These are phyloP conservation scores for Aspergillus flavus DNA, from an alignment of 2,329 filamentous ascomycete species.

Conservation along the genomic window DNA sequence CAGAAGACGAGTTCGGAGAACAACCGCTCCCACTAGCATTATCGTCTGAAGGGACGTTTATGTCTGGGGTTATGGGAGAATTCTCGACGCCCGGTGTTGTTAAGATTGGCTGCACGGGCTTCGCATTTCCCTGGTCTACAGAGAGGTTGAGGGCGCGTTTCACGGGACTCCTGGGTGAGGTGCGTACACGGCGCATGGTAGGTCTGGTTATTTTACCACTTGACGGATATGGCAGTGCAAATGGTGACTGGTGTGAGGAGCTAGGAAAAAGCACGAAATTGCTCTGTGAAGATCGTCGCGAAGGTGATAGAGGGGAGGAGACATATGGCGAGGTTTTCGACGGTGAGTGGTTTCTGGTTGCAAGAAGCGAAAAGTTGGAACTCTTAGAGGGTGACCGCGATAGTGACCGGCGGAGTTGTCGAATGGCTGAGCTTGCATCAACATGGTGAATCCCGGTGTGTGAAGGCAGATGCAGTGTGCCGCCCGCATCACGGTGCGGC, in stretches of 20 bases:
- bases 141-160: constrained; percentile 75
- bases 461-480: constrained; percentile 82
- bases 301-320: constrained; percentile 61
- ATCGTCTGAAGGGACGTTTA: constrained; percentile 28
- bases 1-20: constrained; percentile 44
- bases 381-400: constrained; percentile 90
- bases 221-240: constrained; percentile 67
- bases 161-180: constrained; percentile 78
- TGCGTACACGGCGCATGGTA: constrained; percentile 55
- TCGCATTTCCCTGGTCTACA: constrained; percentile 70
- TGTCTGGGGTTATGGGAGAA: constrained; percentile 34
- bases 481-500: constrained; percentile 60
- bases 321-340: constrained; percentile 54
- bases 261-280: constrained; percentile 54
- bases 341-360: constrained; percentile 51
- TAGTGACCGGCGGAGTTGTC: constrained; percentile 81
- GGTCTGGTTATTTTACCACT: constrained; percentile 62
- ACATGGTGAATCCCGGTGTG: constrained; percentile 81
- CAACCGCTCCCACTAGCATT: constrained; percentile 24
- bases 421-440: constrained; percentile 78
- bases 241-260: constrained; percentile 53
- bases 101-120: constrained; percentile 52
- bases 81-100: constrained; percentile 53
- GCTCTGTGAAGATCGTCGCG: constrained; percentile 55
- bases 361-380: constrained; percentile 67